These are phyloP conservation scores for Zanthoxylum bungeanum DNA, from an alignment of 345 rosid genomes.

Conservation along the genomic window DNA sequence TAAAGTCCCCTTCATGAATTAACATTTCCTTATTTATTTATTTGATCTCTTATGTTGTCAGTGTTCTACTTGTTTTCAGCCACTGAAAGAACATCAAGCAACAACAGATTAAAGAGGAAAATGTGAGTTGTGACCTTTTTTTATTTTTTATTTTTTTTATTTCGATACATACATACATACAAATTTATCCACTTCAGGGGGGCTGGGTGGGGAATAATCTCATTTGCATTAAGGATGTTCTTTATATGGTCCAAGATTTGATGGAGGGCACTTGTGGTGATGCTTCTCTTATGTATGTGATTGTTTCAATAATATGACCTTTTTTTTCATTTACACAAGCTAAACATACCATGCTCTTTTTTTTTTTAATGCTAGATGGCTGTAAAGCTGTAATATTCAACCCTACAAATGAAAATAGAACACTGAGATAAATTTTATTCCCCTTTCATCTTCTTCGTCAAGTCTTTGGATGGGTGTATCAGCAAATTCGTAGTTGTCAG, in stretches of 20 bases:
- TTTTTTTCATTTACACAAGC: no score
- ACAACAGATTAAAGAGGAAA: constrained; percentile 8
- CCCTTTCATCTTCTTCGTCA: no score
- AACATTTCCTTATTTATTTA: not conserved
- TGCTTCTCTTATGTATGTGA: not conserved
- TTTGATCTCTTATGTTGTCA: constrained; percentile 2
- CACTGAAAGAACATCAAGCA: constrained; percentile 18
- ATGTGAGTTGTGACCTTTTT: no score
- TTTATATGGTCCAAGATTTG: not conserved
- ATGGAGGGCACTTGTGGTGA: not conserved
- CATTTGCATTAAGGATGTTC: not conserved
- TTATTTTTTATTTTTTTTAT: no score
- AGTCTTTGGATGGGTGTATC: no score
- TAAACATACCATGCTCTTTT: not conserved
- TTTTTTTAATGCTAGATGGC: not conserved
- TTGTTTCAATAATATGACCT: not conserved
- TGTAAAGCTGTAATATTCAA: not conserved
- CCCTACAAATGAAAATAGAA: no score
- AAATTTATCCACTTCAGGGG: no score
- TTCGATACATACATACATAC: no score
- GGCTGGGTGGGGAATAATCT: not conserved
- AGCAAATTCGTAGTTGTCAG: not conserved
- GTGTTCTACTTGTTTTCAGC: constrained; percentile 25
- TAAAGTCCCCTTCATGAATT: not conserved
- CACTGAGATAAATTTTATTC: no score